phyloP scores from a whole-genome alignment of 768 basidiomycete species.

The Hypholoma fasciculare region DNA sequence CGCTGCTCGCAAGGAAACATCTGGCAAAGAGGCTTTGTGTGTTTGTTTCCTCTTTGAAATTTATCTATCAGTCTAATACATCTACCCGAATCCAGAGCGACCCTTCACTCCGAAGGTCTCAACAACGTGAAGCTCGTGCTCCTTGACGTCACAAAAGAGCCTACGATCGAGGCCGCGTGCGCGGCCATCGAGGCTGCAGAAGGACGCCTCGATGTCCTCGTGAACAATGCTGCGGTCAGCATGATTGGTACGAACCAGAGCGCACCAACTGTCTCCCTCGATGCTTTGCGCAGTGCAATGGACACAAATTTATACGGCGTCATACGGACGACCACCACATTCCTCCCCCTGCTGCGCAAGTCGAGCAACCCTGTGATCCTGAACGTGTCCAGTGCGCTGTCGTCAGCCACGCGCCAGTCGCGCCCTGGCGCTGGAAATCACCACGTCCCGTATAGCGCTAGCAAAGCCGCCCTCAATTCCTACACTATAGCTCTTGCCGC shows the following conservation, averaged over 20 bases:
- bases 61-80: background rate
- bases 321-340: constrained; percentile 39
- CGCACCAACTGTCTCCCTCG: constrained; percentile 31
- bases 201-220: constrained; percentile 42
- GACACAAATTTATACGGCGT: constrained; percentile 46
- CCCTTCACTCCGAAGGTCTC: constrained; percentile 28
- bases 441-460: constrained; percentile 58
- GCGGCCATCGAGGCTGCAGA: constrained; percentile 34
- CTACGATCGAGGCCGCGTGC: constrained; percentile 32
- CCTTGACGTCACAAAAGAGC: constrained; percentile 37
- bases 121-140: constrained; percentile 32
- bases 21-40: constrained; percentile 41
- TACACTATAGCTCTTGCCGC: constrained; percentile 60
- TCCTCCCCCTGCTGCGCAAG: constrained; percentile 41
- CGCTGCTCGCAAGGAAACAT: constrained; percentile 35
- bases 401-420: constrained; percentile 39
- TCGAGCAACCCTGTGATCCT: constrained; percentile 34
- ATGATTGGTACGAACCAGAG: constrained; percentile 25
- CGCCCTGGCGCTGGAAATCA: constrained; percentile 22
- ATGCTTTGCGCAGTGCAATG: constrained; percentile 31
- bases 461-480: constrained; percentile 68
- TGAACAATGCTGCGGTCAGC: constrained; percentile 43
- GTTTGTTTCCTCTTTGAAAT: constrained; percentile 5
- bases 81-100: constrained; percentile 16
- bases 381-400: constrained; percentile 43